Base-by-base conservation (phyloP, 129 eudicot species). In the Escallonia herrerae region DNA sequence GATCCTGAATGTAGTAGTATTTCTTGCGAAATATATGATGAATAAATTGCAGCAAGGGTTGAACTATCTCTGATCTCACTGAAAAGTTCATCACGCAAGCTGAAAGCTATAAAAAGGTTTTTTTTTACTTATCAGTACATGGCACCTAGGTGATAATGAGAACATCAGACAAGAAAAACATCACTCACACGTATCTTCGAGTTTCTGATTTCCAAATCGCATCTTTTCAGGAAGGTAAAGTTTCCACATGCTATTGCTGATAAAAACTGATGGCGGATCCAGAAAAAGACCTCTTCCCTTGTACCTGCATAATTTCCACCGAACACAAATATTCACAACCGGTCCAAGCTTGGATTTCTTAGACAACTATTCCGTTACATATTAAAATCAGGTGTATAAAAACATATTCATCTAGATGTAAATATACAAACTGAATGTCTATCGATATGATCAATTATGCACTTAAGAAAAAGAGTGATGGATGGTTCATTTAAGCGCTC, bases 271-370 rank as follows among this genome's bases (percentile, higher is more conserved):
- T 0, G 96, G 96, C 1, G 95, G 95, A 37, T 88, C 96, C 37
- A 93, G 77, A 76, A 93, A 93, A 72, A 77, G 49, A 51, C 98
- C 98, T 81, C 98, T 79, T 74, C 98, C 98, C 40, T 80, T 81
- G 79, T 93, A 93, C 98, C 98, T 93, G 74, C 40, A 73, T 59
- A 72, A 50, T 42, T 71, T 72, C 56, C n/a, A 6, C n/a, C 11
- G 56, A 51, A 8, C 56, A 8, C n/a, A 51, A 11, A n/a, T 49
- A 53, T 53, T 53, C 58, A 53, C 13, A n/a, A n/a, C 12, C 33
- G 0, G 56, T 11, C 12, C 56, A 51, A 11, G 13, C 3, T 51
- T 51, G 56, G 11, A 11, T 3, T 51, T 51, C 8, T 49, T 2
- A 22, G 33, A 22, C 33, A 22, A 22, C 33, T 22, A 22, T 22